Base-by-base conservation (phyloP, 768 basidiomycete genomes). In the Hygrocybe punicea region DNA sequence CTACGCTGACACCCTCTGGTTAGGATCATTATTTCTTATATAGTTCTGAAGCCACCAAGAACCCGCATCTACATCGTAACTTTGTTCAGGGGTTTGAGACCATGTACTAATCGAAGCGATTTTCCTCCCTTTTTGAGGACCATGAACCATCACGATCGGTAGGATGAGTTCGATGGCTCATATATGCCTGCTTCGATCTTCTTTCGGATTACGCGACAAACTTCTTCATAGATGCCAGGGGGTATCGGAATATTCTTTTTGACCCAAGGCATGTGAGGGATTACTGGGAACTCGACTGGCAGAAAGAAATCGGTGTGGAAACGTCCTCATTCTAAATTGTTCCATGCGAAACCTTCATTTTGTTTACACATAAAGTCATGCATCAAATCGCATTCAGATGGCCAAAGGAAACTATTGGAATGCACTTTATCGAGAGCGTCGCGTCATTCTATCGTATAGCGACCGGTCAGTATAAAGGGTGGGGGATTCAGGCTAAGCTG, bases 171-270 rank as follows among this genome's bases (percentile, higher is more conserved):
- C 0, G 70, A 74, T 0, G 67, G 71, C 60, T 81, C 71, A 51
- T 78, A 79, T 0, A 77, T 69, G 0, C 79, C 75, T 0, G 74
- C 62, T 0, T 58, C 65, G 9, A 78, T 68, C 56, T 79, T 79
- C 1, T 60, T 55, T 16, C 68, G 63, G 8, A 78, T 65, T 0
- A 77, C 51, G 4, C 62, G 35, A n/a, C 60, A 60, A 16, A 79
- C 68, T 51, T 74, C 56, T 9, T 73, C 54, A 58, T 56, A 69
- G 23, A 70, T 72, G 39, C 61, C 62, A 29, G 63, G 71, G 0
- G 71, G 69, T 5, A 71, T 71, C 1, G 73, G 75, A 6, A 76
- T 73, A 36, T 68, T 67, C 23, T 57, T 25, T 2, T 65, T 24
- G 0, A 68, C 61, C 71, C 72, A 76, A 0, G 69, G 77, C 0